A percentile compares a stretch with the other conserved stretches of the same genome.
Conservation (phyloP, 2,329 filamentous ascomycete species). For the Sarocladium strictum region DNA sequence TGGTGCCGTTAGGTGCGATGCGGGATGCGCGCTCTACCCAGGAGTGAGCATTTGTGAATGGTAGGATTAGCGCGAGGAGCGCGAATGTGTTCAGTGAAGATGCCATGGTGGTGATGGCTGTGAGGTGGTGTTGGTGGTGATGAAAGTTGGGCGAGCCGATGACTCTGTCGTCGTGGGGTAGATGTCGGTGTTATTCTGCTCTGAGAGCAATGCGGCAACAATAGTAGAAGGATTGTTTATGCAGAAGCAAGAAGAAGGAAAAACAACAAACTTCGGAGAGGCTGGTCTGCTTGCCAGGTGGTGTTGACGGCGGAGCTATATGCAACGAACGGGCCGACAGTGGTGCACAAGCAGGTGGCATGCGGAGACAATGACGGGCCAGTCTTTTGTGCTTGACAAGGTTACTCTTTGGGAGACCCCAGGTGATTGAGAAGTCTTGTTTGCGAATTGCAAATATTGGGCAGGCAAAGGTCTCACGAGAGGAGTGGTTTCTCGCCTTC, state of each 20-base stretch:
- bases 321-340: background rate
- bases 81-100: constrained; percentile 15
- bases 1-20: constrained; percentile 68
- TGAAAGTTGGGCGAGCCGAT: background rate
- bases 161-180: too few species aligned
- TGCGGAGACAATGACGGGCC: background rate
- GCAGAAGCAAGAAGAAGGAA: too few species aligned
- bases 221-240: too few species aligned
- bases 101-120: background rate
- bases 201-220: too few species aligned
- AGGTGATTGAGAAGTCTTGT: background rate
- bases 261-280: background rate
- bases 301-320: background rate
- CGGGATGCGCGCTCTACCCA: constrained; percentile 76
- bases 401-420: too few species aligned
- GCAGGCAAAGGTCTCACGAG: background rate
- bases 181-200: too few species aligned
- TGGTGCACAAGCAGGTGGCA: background rate
- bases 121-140: constrained; percentile 1
- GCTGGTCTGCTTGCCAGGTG: background rate
- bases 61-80: constrained; percentile 17
- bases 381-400: too few species aligned
- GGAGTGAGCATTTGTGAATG: constrained; percentile 52
- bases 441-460: background rate
- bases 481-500: background rate